Evolutionary conservation across 768 basidiomycete species (phyloP), one percentile per base, ranked within the genome.

Genomic region (Neoboletus brunneissimus): DNA sequence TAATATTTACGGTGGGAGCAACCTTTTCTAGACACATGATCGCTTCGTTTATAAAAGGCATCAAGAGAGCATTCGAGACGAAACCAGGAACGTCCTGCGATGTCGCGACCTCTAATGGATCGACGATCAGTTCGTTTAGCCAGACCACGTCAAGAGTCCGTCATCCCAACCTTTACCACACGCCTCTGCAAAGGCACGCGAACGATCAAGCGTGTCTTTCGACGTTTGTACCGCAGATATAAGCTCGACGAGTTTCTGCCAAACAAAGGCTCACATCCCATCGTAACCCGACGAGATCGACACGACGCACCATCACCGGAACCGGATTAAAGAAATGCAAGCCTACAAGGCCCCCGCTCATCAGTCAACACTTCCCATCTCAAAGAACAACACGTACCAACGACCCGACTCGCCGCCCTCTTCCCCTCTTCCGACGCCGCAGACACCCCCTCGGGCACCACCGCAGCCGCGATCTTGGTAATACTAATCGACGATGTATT

Each of bases 1-100:
- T 13, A 13, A 54, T 20, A 18, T 20, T 3, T 9, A 20, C 15
- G 6, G 13, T 10, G 18, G 8, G 34, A 37, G 31, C 11, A 48
- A 90, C 92, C 80, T 89, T 92, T 72, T 98, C 95, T 1, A 98
- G 77, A 62, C 86, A 87, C 85, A 96, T 89, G 62, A 98, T 92
- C 0, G 95, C 95, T 80, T 98, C 96, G 63, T 98, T 98, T 63
- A 98, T 88, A 74, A 94, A 98, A 2, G 96, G 96, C 92, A 98
- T 98, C 43, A 98, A 75, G 31, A 95, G 80, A 1, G 93, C 94
- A 65, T 97, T 95, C 1, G 93, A 91, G n/a, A 95, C 91, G 71
- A 94, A 94, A 5, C 93, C 94, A 4, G 95, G 95, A 1, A 95
- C 91, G 65, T 98, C 95, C 64, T 90, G 84, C 0, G 93, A 94